These are phyloP conservation scores for Penicillium steckii DNA, from an alignment of 495 filamentous ascomycete species.

Conservation along the genomic window DNA sequence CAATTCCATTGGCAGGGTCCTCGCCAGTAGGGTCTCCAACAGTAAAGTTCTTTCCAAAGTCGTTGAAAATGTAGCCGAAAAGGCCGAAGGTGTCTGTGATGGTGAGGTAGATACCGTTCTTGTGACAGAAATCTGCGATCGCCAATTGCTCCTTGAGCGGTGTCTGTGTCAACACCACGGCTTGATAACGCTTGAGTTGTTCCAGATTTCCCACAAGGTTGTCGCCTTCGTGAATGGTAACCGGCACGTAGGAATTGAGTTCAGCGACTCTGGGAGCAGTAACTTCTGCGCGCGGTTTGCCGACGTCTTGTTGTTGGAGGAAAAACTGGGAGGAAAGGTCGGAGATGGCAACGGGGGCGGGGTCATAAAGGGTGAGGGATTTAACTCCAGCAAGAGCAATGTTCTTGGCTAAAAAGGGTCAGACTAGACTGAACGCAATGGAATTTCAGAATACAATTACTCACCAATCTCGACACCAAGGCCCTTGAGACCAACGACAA, in stretches of 20 bases:
- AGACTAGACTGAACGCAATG: neutral
- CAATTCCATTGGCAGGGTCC: conserved; percentile 80
- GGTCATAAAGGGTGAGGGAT: conserved; percentile 82
- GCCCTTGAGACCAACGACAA: conserved; percentile 88
- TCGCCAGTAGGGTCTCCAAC: conserved; percentile 90
- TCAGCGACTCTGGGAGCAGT: conserved; percentile 89
- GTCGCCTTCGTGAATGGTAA: conserved; percentile 65
- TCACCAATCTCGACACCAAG: conserved; percentile 91
- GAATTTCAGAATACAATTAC: conserved; percentile 14
- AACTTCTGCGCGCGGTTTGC: conserved; percentile 82
- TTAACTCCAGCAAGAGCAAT: conserved; percentile 95
- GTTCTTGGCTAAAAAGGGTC: conserved; percentile 74
- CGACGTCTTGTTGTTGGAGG: conserved; percentile 82
- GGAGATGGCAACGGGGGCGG: conserved; percentile 73
- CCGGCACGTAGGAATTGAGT: conserved; percentile 94
- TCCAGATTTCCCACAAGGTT: conserved; percentile 68
- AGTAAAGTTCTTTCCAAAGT: conserved; percentile 92
- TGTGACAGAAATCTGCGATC: conserved; percentile 89
- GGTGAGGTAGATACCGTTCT: conserved; percentile 86
- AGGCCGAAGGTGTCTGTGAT: conserved; percentile 87
- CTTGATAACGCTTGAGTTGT: conserved; percentile 83
- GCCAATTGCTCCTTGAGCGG: conserved; percentile 73
- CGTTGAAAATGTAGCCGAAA: conserved; percentile 95
- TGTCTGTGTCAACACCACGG: conserved; percentile 85
- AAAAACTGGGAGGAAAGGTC: conserved; percentile 98